These are phyloP conservation scores for Penicillium sp. DNA, from an alignment of 2,329 filamentous ascomycete species.

Conservation along the genomic window DNA sequence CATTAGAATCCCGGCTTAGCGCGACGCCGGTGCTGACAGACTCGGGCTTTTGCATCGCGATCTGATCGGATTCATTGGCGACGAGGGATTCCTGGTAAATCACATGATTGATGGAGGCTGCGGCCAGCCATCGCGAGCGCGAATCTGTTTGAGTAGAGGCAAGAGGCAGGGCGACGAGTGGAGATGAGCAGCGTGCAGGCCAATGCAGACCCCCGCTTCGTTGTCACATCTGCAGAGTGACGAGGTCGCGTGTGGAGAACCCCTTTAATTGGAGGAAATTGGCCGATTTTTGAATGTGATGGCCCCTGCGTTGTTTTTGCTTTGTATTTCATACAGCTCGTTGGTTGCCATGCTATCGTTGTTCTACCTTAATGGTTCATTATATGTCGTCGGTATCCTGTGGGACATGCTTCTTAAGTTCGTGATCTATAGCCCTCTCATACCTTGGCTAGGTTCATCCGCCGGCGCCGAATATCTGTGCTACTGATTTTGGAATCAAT, in stretches of 20 bases:
- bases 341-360: not conserved
- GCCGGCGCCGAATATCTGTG: conserved; percentile 69
- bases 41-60: conserved; percentile 7
- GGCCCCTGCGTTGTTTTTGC: not conserved
- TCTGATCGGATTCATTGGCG: conserved; percentile 26
- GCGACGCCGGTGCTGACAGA: conserved; percentile 20
- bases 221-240: conserved; percentile 28
- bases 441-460: conserved; percentile 39
- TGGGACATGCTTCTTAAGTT: not conserved
- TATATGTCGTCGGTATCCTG: not conserved
- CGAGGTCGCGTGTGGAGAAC: conserved; percentile 14
- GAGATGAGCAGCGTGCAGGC: conserved; percentile 3
- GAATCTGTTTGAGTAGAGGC: conserved; percentile 21
- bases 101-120: conserved; percentile 40
- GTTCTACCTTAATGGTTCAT: not conserved
- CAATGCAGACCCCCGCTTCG: conserved; percentile 19
- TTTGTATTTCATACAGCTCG: not conserved
- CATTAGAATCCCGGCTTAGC: conserved; percentile 22
- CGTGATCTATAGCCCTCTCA: conserved; percentile 7
- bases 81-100: conserved; percentile 24
- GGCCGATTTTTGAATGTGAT: conserved; percentile 13
- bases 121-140: conserved; percentile 33
- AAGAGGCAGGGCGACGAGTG: conserved; percentile 20
- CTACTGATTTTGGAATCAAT: conserved; percentile 89
- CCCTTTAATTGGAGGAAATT: conserved; percentile 16